Conservation (phyloP, 768 basidiomycete species). For the Postia placenta region DNA sequence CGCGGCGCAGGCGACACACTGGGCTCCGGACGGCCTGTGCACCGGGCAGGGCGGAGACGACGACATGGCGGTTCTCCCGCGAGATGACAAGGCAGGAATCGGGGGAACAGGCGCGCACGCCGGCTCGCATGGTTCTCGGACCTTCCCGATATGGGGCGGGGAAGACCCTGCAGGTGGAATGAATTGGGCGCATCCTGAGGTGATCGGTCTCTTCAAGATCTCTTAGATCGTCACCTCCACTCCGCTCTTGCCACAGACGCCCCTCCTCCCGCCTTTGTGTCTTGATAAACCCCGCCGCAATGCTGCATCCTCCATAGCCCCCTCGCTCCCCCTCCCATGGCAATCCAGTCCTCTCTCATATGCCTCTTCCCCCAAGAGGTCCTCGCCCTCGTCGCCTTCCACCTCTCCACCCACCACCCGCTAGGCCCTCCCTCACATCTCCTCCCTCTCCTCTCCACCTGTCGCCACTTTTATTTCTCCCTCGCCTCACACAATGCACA, state of each 20-base stretch:
- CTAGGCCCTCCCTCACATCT: constrained; percentile 44
- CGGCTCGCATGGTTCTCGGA: too few species aligned
- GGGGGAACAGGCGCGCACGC: not conserved
- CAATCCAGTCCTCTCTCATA: constrained; percentile 18
- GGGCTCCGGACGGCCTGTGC: not conserved
- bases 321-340: constrained; percentile 6
- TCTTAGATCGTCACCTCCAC: not conserved
- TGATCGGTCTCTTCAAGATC: constrained; percentile 1
- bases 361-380: constrained; percentile 35
- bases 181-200: too few species aligned
- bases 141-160: too few species aligned
- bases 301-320: not conserved
- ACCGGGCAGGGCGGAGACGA: not conserved
- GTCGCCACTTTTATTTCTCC: constrained; percentile 29
- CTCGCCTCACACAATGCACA: constrained; percentile 28
- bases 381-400: constrained; percentile 46
- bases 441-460: constrained; percentile 43
- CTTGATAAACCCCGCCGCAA: not conserved
- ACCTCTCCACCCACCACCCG: constrained; percentile 33
- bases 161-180: too few species aligned
- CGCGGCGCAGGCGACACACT: not conserved
- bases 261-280: not conserved
- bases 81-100: not conserved
- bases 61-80: not conserved
- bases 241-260: not conserved